These are phyloP conservation scores for Eruca vesicaria DNA, from an alignment of 441 rosid species.

Conservation along the genomic window DNA sequence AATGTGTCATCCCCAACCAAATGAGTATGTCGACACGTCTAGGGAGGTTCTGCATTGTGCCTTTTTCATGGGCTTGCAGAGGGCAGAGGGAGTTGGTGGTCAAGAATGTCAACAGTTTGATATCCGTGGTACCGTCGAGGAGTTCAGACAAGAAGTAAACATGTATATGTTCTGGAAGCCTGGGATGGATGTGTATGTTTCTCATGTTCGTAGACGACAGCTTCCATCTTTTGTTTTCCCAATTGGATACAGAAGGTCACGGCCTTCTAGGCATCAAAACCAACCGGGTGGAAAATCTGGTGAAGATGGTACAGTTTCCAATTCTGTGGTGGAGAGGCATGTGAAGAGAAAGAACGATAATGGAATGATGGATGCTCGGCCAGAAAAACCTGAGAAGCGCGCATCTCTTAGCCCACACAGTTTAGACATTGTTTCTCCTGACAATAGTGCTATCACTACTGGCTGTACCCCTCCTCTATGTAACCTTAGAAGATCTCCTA, in stretches of 20 bases:
- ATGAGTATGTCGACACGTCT: constrained; percentile 51
- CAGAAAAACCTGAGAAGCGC: constrained; percentile 55
- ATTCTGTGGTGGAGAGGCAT: constrained; percentile 49
- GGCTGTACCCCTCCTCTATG: constrained; percentile 38
- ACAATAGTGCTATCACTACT: constrained; percentile 38
- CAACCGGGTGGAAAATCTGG: constrained; percentile 44
- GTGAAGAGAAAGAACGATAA: constrained; percentile 57
- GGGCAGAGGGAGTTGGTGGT: constrained; percentile 59
- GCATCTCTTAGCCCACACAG: constrained; percentile 55
- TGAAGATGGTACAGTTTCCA: constrained; percentile 47
- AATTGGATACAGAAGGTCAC: constrained; percentile 62
- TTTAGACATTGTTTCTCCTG: constrained; percentile 53
- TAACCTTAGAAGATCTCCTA: constrained; percentile 29
- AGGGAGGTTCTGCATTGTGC: constrained; percentile 60
- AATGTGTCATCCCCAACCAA: constrained; percentile 78
- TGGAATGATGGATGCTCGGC: constrained; percentile 43
- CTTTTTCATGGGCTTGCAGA: constrained; percentile 73
- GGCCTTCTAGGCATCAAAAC: constrained; percentile 52
- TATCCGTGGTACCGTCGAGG: constrained; percentile 64
- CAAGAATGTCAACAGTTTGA: constrained; percentile 79
- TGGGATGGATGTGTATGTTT: constrained; percentile 70
- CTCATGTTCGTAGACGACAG: constrained; percentile 66
- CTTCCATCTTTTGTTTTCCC: constrained; percentile 74
- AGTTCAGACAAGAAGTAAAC: constrained; percentile 55
- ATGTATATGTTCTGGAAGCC: constrained; percentile 69